Conservation (phyloP, 805 yeast genomes). For the Tetrapisispora nanseiensis region DNA sequence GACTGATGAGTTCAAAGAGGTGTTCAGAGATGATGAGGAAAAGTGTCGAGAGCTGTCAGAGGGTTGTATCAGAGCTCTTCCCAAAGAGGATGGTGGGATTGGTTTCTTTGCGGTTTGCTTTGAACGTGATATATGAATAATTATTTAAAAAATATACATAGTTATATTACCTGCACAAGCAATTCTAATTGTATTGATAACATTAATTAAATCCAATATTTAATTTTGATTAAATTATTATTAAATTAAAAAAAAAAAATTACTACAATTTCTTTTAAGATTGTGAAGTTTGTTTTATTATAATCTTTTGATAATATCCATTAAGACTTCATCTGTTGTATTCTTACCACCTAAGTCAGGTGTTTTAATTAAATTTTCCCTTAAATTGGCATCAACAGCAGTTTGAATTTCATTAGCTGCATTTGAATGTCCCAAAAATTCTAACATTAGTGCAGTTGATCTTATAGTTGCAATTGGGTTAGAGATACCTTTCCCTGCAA, state of each 20-base stretch:
- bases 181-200: too few species aligned
- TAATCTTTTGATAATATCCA: conserved; percentile 52
- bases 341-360: conserved; percentile 94
- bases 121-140: conserved; percentile 43
- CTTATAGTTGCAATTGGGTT: conserved; percentile 98
- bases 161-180: too few species aligned
- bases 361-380: conserved; percentile 64
- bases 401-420: conserved; percentile 87
- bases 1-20: conserved; percentile 51
- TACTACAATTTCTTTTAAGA: neutral
- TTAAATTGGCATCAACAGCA: conserved; percentile 90
- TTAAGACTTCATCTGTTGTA: conserved; percentile 76
- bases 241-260: neutral
- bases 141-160: too few species aligned
- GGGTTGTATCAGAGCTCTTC: conserved; percentile 78
- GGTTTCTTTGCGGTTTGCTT: conserved; percentile 96
- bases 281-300: conserved; percentile 1
- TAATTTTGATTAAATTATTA: neutral
- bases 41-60: conserved; percentile 55
- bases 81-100: conserved; percentile 93
- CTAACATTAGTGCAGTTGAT: conserved; percentile 94
- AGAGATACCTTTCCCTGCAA: conserved; percentile 88
- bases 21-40: conserved; percentile 35
- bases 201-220: too few species aligned
- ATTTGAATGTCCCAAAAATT: conserved; percentile 82